A percentile compares a stretch with the other conserved stretches of the same genome.
phyloP scores from a whole-genome alignment of 306 rosid genomes.

The Malus fusca region DNA sequence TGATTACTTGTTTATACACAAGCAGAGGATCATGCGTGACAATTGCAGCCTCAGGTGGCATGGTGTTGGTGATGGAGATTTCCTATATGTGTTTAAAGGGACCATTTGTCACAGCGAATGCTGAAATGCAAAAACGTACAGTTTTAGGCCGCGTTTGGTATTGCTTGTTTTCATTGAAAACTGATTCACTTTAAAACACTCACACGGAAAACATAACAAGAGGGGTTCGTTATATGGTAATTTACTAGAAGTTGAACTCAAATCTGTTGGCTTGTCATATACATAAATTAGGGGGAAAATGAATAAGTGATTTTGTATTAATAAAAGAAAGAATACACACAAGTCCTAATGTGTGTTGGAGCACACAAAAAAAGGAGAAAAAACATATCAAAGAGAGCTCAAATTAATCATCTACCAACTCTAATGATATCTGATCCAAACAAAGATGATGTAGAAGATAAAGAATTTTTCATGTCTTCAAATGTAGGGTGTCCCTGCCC shows the following conservation, averaged over 20 bases:
- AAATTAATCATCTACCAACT: background rate
- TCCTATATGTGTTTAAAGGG: constrained; percentile 68
- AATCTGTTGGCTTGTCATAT: background rate
- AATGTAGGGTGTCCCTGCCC: background rate
- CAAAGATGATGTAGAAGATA: background rate
- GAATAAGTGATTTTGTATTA: background rate
- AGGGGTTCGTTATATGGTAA: too few relatives aligned
- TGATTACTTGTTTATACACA: constrained; percentile 81
- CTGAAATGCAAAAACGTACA: too few relatives aligned
- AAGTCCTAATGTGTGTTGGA: background rate
- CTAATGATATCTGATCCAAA: background rate
- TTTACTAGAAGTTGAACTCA: background rate
- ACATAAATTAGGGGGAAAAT: background rate
- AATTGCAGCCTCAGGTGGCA: constrained; percentile 76
- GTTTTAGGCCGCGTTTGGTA: too few relatives aligned
- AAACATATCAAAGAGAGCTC: background rate
- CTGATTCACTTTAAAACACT: too few relatives aligned
- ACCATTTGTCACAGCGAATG: constrained; percentile 37
- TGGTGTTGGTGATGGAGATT: constrained; percentile 79
- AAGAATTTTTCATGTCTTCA: background rate
- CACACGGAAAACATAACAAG: too few relatives aligned
- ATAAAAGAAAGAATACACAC: background rate
- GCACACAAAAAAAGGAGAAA: background rate
- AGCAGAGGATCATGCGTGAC: constrained; percentile 82
- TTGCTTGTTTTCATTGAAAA: too few relatives aligned